A percentile compares a stretch with the other conserved stretches of the same genome.
Conservation (phyloP, 2,329 filamentous ascomycete species). For the Trichoderma sp. region DNA sequence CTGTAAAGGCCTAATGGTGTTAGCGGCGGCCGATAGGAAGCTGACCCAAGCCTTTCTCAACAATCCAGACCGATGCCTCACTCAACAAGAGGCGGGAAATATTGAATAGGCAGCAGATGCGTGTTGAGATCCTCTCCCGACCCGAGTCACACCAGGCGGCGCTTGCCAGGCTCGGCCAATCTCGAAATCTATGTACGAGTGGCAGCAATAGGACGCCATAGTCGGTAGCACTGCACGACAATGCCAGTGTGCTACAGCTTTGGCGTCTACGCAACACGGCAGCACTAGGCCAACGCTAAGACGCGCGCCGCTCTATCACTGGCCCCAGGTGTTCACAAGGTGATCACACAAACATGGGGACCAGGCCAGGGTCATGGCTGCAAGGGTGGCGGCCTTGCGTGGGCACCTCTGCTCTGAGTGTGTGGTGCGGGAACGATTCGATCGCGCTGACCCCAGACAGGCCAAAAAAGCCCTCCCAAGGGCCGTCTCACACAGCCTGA, state of each 20-base stretch:
- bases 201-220: slow-evolving; percentile 4
- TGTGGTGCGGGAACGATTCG: slow-evolving; percentile 24
- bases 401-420: slow-evolving; percentile 19
- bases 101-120: neutral
- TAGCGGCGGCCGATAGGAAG: slow-evolving; percentile 2
- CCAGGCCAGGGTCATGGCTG: neutral
- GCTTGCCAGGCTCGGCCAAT: slow-evolving; percentile 8
- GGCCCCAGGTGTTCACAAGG: slow-evolving; percentile 16
- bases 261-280: slow-evolving; percentile 15
- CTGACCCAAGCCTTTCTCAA: neutral
- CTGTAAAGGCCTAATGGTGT: neutral
- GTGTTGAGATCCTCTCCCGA: neutral
- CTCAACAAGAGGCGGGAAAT: neutral
- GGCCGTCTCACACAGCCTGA: slow-evolving; percentile 2
- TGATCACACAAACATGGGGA: slow-evolving; percentile 17
- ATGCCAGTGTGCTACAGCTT: slow-evolving; percentile 10
- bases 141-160: slow-evolving; percentile 6
- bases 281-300: slow-evolving; percentile 15
- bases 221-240: slow-evolving; percentile 3
- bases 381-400: slow-evolving; percentile 16
- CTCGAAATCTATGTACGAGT: neutral
- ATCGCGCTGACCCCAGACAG: slow-evolving; percentile 22
- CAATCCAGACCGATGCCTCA: neutral
- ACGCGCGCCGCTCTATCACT: slow-evolving; percentile 13
- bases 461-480: slow-evolving; percentile 13